Percentiles rank a stretch among this genome's conserved stretches.
phyloP scores from a whole-genome alignment of 371 early-diverging fungal species.

The Parasitella parasitica region DNA sequence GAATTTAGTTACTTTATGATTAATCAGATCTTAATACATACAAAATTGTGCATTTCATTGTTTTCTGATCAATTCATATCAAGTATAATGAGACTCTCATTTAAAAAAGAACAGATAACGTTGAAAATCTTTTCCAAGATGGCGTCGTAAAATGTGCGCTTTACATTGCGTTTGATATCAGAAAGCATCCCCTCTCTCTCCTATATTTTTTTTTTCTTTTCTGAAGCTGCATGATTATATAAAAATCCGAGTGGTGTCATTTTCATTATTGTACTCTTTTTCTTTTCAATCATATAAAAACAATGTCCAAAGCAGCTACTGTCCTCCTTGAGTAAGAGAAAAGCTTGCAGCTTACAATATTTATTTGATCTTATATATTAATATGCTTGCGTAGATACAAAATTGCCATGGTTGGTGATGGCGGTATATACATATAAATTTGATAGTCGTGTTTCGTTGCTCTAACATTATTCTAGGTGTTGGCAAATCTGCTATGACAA shows the following conservation, averaged over 20 bases:
- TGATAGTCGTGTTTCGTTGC: background rate
- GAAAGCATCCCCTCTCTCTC: background rate
- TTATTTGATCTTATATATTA: background rate
- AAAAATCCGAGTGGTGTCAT: background rate
- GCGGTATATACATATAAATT: slow-evolving; percentile 21
- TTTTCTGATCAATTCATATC: too few relatives aligned
- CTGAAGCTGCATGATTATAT: background rate
- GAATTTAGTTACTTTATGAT: too few relatives aligned
- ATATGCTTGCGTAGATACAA: slow-evolving; percentile 34
- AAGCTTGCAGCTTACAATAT: too few relatives aligned
- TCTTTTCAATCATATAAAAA: background rate
- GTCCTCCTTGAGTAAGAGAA: background rate
- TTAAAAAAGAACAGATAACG: too few relatives aligned
- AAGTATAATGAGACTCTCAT: too few relatives aligned
- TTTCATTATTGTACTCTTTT: background rate
- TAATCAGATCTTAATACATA: too few relatives aligned
- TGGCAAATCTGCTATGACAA: slow-evolving; percentile 78
- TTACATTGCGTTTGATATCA: background rate
- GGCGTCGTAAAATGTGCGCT: too few relatives aligned
- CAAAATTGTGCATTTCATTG: too few relatives aligned
- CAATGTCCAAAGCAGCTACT: slow-evolving; percentile 3
- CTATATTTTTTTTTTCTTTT: background rate
- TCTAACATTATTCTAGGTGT: slow-evolving; percentile 32
- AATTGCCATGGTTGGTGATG: slow-evolving; percentile 79
- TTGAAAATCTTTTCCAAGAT: too few relatives aligned